A percentile compares a stretch with the other conserved stretches of the same genome.
These are phyloP conservation scores for Volvariella volvacea DNA, from an alignment of 1,284 basidiomycete genomes.

Conservation along the genomic window DNA sequence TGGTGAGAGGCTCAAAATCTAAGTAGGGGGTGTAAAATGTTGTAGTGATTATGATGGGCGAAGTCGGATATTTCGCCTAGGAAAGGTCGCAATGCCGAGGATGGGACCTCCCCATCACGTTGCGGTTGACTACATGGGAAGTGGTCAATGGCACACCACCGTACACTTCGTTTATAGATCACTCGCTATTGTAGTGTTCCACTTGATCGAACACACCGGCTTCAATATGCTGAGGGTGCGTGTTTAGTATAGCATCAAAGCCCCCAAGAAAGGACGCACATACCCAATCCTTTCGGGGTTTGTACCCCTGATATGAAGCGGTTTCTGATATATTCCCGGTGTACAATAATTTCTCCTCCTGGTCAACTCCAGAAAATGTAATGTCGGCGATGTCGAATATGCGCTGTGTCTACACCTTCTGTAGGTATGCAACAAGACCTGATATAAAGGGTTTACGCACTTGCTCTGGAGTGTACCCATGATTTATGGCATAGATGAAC, in stretches of 20 bases:
- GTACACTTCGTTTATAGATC: background rate
- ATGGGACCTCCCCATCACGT: slow-evolving; percentile 36
- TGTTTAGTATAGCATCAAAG: too few relatives aligned
- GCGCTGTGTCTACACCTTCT: slow-evolving; percentile 33
- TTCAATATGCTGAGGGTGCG: slow-evolving; percentile 49
- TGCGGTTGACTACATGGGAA: slow-evolving; percentile 34
- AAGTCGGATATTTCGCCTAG: too few relatives aligned
- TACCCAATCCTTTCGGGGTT: slow-evolving; percentile 50
- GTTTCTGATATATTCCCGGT: slow-evolving; percentile 39
- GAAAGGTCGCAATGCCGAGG: slow-evolving; percentile 51
- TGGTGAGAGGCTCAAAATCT: slow-evolving; percentile 22
- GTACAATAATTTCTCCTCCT: slow-evolving; percentile 53
- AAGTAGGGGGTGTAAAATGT: slow-evolving; percentile 44
- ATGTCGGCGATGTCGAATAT: slow-evolving; percentile 61
- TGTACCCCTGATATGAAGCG: slow-evolving; percentile 56
- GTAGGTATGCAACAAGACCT: background rate
- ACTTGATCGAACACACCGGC: slow-evolving; percentile 52
- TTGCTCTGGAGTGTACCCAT: slow-evolving; percentile 42
- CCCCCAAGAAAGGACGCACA: too few relatives aligned
- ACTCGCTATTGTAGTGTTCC: slow-evolving; percentile 50
- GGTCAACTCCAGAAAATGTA: slow-evolving; percentile 43
- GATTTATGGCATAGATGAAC: slow-evolving; percentile 60
- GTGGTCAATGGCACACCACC: background rate
- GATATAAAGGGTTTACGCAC: slow-evolving; percentile 15
- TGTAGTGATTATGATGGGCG: slow-evolving; percentile 43